Evolutionary conservation across 1,139 yeast species (phyloP).

Genomic region (Saccharomycopsis hybrid): DNA sequence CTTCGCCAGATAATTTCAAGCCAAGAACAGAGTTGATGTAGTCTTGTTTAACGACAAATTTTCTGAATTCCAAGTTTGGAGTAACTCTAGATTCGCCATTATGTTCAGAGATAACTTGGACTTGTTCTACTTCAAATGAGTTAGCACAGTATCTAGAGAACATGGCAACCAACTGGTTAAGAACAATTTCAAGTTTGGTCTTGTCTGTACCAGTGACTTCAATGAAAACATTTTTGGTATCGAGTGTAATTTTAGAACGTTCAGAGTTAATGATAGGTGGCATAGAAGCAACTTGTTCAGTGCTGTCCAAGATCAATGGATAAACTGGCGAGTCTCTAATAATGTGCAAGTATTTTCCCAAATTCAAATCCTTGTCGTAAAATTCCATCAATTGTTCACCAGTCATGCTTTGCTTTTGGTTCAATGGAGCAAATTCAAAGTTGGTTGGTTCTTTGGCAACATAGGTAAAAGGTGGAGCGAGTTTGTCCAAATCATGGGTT

Average conservation of each 20-base stretch:
- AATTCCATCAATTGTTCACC: slow-evolving; percentile 83
- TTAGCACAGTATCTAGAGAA: slow-evolving; percentile 78
- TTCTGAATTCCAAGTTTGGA: slow-evolving; percentile 67
- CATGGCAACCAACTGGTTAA: slow-evolving; percentile 92
- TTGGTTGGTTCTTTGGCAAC: slow-evolving; percentile 79
- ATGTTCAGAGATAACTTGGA: slow-evolving; percentile 76
- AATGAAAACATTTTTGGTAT: slow-evolving; percentile 83
- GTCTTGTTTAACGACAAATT: slow-evolving; percentile 65
- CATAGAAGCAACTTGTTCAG: slow-evolving; percentile 76
- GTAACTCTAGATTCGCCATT: slow-evolving; percentile 70
- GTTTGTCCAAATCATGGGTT: slow-evolving; percentile 86
- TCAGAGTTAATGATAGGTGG: slow-evolving; percentile 97
- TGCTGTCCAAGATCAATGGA: slow-evolving; percentile 82
- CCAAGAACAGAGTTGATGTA: slow-evolving; percentile 94
- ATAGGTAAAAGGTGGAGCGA: slow-evolving; percentile 82
- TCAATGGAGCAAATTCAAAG: slow-evolving; percentile 75
- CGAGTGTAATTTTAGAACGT: slow-evolving; percentile 77
- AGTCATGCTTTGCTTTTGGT: slow-evolving; percentile 69
- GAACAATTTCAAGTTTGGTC: slow-evolving; percentile 86
- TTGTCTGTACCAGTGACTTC: slow-evolving; percentile 95
- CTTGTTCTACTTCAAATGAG: slow-evolving; percentile 83
- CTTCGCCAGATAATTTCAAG: slow-evolving; percentile 58
- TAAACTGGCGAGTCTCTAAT: slow-evolving; percentile 84
- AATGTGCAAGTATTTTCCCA: slow-evolving; percentile 83
- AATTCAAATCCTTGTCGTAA: slow-evolving; percentile 83